A percentile compares a stretch with the other conserved stretches of the same genome.
These are phyloP conservation scores for Ogataea haglerorum DNA, from an alignment of 805 yeast species.

Conservation along the genomic window DNA sequence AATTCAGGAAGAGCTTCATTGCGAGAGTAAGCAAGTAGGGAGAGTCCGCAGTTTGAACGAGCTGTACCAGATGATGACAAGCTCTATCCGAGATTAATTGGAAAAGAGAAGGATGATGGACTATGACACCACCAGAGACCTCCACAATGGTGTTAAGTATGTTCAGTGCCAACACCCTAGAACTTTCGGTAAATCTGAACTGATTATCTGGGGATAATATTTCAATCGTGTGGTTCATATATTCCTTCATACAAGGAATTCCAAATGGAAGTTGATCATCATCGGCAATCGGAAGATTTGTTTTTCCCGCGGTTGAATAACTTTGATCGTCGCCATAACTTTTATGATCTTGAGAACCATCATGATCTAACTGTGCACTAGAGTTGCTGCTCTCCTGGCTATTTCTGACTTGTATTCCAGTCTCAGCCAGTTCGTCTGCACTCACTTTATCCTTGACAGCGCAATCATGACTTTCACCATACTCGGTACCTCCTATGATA, in stretches of 20 bases:
- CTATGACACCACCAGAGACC: conserved; percentile 64
- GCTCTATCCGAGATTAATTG: conserved; percentile 71
- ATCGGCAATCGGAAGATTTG: conserved; percentile 18
- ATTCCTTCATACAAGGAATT: conserved; percentile 70
- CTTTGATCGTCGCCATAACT: neutral
- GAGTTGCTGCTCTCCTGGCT: neutral
- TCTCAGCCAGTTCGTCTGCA: no score
- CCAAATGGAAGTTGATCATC: conserved; percentile 56
- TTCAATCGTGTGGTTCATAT: conserved; percentile 69
- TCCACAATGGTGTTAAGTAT: conserved; percentile 78
- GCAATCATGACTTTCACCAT: neutral
- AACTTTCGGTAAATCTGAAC: conserved; percentile 80
- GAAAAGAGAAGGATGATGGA: conserved; percentile 61
- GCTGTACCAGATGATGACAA: conserved; percentile 80
- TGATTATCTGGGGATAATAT: conserved; percentile 80
- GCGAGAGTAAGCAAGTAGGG: conserved; percentile 71
- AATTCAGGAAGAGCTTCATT: conserved; percentile 68
- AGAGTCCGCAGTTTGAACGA: conserved; percentile 72
- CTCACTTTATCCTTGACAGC: no score
- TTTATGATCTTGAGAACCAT: no score
- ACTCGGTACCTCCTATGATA: conserved; percentile 48
- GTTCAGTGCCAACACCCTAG: conserved; percentile 78
- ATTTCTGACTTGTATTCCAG: no score
- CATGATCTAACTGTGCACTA: no score
- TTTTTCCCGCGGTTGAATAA: neutral